Evolutionary conservation across 257 asterid species (phyloP), one percentile per base, ranked within the genome.

Genomic region (Handroanthus guayacan): DNA sequence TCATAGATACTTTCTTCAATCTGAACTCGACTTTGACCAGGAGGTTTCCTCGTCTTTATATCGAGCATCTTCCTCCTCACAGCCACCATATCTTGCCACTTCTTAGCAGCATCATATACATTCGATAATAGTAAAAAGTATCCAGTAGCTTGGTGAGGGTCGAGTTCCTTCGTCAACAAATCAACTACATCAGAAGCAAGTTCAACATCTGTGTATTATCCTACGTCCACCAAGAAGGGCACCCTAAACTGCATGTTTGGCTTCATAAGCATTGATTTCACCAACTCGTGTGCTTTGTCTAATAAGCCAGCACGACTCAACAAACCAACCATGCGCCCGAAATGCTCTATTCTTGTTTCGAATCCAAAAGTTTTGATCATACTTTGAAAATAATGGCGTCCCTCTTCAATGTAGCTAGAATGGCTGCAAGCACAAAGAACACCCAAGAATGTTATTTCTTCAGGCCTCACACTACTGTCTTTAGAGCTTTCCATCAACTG

Each of bases 241-340:
- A 57, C 97, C 98, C 98, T 96, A 94, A 5, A 94, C 85, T 2
- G 81, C 87, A 67, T 89, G 9, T 92, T 94, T 12, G 97, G 97
- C 80, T 79, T 83, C 89, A 90, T 84, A 58, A 93, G 97, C 97
- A 94, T 92, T 5, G 89, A 74, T 75, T 86, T 83, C 47, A 92
- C 93, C 9, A 90, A 70, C 65, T 63, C 79, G 7, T 63, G 72
- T 5, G 97, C 97, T 68, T 94, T 97, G 57, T 87, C 87, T 0
- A 92, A 48, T 50, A 86, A 80, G n/a, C 98, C 97, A 13, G 96
- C 97, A 5, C 97, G 97, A 60, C 97, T 87, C 50, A 90, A 63
- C 84, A 92, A 72, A 84, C 92, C 98, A 75, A 92, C 93, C 93
- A 92, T 90, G 90, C 96, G 90, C 12, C 97, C 96, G 39, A 75